Evolutionary conservation across 192 early-diverging fungal species (phyloP).

Genomic region (Umbelopsis vinacea): DNA sequence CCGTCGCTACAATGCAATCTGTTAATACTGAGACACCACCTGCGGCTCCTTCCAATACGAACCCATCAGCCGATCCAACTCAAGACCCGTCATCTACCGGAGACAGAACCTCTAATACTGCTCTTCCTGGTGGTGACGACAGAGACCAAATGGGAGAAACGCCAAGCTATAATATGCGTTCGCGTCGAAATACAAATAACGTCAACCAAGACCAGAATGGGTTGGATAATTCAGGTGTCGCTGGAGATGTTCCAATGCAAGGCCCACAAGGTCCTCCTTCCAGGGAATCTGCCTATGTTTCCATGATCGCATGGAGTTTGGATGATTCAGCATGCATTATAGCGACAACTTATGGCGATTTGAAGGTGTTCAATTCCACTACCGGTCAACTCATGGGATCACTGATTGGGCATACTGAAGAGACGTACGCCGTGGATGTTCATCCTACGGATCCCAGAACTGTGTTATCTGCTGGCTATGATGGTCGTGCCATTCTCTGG

Average conservation of each 20-base stretch:
- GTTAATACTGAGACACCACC: neutral
- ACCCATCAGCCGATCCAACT: neutral
- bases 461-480: constrained; percentile 81
- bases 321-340: constrained; percentile 72
- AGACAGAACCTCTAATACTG: neutral
- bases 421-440: constrained; percentile 74
- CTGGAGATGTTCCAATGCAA: constrained; percentile 29
- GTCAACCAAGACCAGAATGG: neutral
- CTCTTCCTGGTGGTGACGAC: neutral
- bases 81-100: neutral
- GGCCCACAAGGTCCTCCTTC: neutral
- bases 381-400: constrained; percentile 61
- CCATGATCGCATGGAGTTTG: constrained; percentile 73
- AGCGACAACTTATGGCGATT: constrained; percentile 68
- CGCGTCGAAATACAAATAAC: constrained; percentile 20
- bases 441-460: constrained; percentile 77
- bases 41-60: neutral
- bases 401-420: constrained; percentile 62
- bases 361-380: constrained; percentile 67
- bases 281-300: constrained; percentile 46
- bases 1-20: neutral
- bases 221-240: neutral
- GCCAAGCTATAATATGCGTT: constrained; percentile 20
- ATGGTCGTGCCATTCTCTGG: constrained; percentile 84
- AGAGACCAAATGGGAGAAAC: neutral